Conservation (phyloP, 768 basidiomycete genomes). For the Coprinopsis cinerea region DNA sequence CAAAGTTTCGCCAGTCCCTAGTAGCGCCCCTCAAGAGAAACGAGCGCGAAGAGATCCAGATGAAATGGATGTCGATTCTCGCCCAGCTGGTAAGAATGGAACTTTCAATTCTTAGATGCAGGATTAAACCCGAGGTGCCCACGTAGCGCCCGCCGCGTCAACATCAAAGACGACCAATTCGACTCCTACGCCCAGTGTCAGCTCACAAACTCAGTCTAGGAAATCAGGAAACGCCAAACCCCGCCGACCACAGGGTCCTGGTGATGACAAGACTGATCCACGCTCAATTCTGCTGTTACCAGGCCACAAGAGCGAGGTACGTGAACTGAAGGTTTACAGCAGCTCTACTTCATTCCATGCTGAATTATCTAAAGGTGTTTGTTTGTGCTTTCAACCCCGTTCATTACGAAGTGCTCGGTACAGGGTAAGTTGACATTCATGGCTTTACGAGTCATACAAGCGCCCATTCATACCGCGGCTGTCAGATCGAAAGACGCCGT, state of each 20-base stretch:
- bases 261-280: constrained; percentile 36
- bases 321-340: background rate
- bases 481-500: constrained; percentile 70
- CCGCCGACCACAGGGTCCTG: constrained; percentile 35
- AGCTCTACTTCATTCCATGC: background rate
- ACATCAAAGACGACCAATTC: background rate
- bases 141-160: no score
- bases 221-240: constrained; percentile 27
- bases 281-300: constrained; percentile 40
- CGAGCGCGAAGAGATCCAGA: constrained; percentile 32
- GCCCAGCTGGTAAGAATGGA: constrained; percentile 10
- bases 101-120: no score
- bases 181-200: background rate
- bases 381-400: constrained; percentile 76
- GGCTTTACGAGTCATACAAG: background rate
- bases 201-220: constrained; percentile 12
- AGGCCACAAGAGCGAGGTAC: constrained; percentile 61
- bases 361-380: constrained; percentile 50
- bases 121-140: no score
- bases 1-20: constrained; percentile 45
- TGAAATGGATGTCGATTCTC: constrained; percentile 41
- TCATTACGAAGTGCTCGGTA: constrained; percentile 52
- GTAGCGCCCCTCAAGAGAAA: constrained; percentile 56
- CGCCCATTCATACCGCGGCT: background rate
- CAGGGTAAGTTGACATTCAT: constrained; percentile 48